Conservation (phyloP, 768 basidiomycete species). For the Lactifluus echinatus region DNA sequence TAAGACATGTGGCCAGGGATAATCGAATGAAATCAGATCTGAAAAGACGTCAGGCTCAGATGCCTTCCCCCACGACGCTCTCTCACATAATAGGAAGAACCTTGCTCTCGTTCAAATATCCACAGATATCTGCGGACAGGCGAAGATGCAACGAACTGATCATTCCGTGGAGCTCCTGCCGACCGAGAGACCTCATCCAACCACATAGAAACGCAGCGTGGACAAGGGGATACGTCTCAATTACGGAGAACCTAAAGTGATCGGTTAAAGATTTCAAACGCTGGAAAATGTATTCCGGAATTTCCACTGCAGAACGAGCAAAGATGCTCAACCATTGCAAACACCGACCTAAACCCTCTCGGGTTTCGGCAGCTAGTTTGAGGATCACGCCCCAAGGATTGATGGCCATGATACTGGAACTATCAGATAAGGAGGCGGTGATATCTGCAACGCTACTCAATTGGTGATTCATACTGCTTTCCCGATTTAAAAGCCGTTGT, state of each 20-base stretch:
- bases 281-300: constrained; percentile 44
- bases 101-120: constrained; percentile 28
- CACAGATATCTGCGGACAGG: constrained; percentile 34
- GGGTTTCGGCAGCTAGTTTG: constrained; percentile 34
- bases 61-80: not conserved
- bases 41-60: not conserved
- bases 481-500: constrained; percentile 48
- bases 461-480: constrained; percentile 37
- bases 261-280: constrained; percentile 38
- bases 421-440: constrained; percentile 26
- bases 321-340: constrained; percentile 55
- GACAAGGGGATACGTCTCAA: constrained; percentile 42
- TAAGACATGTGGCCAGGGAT: constrained; percentile 51
- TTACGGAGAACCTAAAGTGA: constrained; percentile 33
- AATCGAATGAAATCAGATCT: constrained; percentile 48
- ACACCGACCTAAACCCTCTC: constrained; percentile 37
- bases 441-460: constrained; percentile 31
- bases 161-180: constrained; percentile 47
- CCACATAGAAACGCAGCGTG: constrained; percentile 45
- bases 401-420: constrained; percentile 25
- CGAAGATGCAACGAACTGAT: constrained; percentile 42
- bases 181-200: constrained; percentile 53
- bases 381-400: constrained; percentile 52
- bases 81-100: constrained; percentile 13
- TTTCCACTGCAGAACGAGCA: constrained; percentile 55